Evolutionary conservation across 2,329 filamentous ascomycete species (phyloP).

Genomic region (Cladophialophora chaetospira): DNA sequence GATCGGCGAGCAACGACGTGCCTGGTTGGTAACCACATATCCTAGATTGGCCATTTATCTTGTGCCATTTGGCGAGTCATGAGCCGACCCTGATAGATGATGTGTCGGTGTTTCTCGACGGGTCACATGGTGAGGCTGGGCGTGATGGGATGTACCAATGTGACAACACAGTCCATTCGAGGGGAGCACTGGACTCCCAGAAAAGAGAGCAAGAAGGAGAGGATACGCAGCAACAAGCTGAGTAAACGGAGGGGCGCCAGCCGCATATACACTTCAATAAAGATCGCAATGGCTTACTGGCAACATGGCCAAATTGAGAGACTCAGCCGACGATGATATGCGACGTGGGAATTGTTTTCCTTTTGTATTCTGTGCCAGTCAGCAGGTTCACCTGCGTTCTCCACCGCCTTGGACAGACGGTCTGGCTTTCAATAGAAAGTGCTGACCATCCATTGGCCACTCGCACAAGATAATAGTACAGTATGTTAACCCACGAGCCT

Average conservation of each 20-base stretch:
- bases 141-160: not conserved
- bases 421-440: slow-evolving; percentile 4
- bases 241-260: too few species aligned
- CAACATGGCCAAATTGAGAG: not conserved
- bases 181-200: not conserved
- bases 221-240: too few species aligned
- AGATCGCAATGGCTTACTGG: not conserved
- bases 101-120: not conserved
- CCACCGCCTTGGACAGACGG: not conserved
- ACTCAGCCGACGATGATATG: not conserved
- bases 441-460: not conserved
- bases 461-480: not conserved
- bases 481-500: slow-evolving; percentile 4
- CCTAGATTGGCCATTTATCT: slow-evolving; percentile 5
- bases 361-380: not conserved
- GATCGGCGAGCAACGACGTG: too few species aligned
- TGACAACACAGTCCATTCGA: not conserved
- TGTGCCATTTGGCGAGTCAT: slow-evolving; percentile 5
- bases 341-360: not conserved
- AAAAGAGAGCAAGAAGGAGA: not conserved
- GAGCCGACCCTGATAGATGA: not conserved
- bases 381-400: slow-evolving; percentile 3
- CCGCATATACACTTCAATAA: too few species aligned
- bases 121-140: not conserved
- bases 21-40: not conserved